These are phyloP conservation scores for Arthrobotrys conoides DNA, from an alignment of 2,329 filamentous ascomycete genomes.

Conservation along the genomic window DNA sequence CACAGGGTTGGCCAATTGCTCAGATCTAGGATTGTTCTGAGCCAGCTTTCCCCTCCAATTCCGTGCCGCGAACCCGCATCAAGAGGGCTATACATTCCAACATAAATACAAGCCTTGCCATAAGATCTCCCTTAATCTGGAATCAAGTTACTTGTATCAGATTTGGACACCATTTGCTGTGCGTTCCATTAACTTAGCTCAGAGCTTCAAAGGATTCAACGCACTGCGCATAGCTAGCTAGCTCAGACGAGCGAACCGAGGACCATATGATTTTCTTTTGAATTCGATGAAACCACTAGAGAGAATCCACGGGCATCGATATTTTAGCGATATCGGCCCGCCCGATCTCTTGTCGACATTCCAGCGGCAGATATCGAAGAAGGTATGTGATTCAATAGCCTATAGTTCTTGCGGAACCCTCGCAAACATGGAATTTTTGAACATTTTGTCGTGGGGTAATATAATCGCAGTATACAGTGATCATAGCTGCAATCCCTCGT, in stretches of 20 bases:
- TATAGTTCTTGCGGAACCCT: background rate
- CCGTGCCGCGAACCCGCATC: conserved; percentile 23
- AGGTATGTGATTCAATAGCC: conserved; percentile 11
- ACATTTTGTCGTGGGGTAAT: background rate
- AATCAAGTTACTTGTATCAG: conserved; percentile 3
- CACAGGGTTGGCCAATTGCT: background rate
- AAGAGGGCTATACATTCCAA: conserved; percentile 37
- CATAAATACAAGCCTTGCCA: conserved; percentile 20
- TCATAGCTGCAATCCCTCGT: background rate
- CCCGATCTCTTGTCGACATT: background rate
- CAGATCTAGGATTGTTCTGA: background rate
- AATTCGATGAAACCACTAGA: background rate
- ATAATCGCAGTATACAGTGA: background rate
- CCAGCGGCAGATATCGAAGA: background rate
- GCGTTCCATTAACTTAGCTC: background rate
- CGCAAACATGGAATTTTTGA: background rate
- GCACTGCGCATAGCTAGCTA: no score
- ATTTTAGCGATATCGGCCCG: background rate
- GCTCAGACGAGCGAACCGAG: background rate
- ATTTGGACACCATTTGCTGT: background rate
- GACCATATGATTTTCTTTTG: background rate
- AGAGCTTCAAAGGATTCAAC: background rate
- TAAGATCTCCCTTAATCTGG: background rate
- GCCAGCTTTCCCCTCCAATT: background rate
- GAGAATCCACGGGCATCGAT: background rate